Evolutionary conservation across 495 filamentous ascomycete genomes (phyloP).

Genomic region (Podospora appendiculata): DNA sequence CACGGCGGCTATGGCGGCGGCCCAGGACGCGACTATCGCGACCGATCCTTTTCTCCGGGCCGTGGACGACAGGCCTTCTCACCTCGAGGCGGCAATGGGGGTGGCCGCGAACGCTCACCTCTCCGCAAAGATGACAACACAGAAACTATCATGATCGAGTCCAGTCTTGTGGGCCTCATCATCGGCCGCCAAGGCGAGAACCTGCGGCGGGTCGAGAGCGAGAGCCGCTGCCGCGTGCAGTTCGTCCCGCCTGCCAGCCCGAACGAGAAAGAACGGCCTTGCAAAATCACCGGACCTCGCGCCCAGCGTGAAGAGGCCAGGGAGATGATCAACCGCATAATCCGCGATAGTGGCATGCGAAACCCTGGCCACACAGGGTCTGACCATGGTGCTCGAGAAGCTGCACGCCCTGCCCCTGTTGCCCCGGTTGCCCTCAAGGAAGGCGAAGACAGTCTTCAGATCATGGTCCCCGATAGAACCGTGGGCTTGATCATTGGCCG

Average conservation of each 20-base stretch:
- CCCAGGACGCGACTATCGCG: constrained; percentile 45
- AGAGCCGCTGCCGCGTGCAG: constrained; percentile 69
- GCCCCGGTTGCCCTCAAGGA: constrained; percentile 50
- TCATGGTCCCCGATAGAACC: constrained; percentile 85
- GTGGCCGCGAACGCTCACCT: constrained; percentile 48
- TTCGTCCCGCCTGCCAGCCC: constrained; percentile 66
- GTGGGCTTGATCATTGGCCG: constrained; percentile 80
- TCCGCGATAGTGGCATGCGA: constrained; percentile 71
- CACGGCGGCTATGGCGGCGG: constrained; percentile 12
- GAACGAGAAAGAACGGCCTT: constrained; percentile 59
- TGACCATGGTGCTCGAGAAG: constrained; percentile 15
- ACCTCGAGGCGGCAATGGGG: constrained; percentile 29
- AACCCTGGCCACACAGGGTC: constrained; percentile 33
- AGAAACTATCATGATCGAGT: constrained; percentile 71
- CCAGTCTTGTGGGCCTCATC: constrained; percentile 70
- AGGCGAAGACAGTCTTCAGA: constrained; percentile 68
- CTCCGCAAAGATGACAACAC: constrained; percentile 49
- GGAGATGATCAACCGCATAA: constrained; percentile 68
- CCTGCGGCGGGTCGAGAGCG: constrained; percentile 64
- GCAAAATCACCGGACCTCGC: constrained; percentile 66
- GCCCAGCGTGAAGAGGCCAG: constrained; percentile 62
- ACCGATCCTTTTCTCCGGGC: constrained; percentile 56
- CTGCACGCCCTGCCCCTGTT: constrained; percentile 11
- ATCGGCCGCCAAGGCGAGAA: constrained; percentile 82
- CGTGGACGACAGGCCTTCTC: constrained; percentile 44